Evolutionary conservation across 805 yeast species (phyloP).

Genomic region (Metschnikowia baotianmanensis): DNA sequence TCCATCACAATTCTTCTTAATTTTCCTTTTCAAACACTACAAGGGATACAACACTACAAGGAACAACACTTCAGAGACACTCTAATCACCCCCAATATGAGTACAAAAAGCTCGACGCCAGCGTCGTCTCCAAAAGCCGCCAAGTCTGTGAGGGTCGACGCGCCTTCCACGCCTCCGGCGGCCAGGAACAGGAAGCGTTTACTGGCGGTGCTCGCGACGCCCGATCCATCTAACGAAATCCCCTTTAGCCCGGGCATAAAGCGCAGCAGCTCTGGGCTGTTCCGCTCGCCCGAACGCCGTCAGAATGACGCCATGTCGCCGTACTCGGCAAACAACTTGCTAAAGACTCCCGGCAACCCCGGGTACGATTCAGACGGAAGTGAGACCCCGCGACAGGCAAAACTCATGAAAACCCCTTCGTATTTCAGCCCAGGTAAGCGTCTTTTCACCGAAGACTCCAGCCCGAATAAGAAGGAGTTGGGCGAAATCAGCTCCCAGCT

Average conservation of each 20-base stretch:
- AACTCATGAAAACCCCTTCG: conserved; percentile 39
- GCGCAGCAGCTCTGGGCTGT: conserved; percentile 29
- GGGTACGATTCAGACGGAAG: conserved; percentile 33
- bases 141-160: conserved; percentile 20
- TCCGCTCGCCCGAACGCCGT: conserved; percentile 36
- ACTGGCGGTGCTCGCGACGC: conserved; percentile 35
- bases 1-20: no score
- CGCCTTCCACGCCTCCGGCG: conserved; percentile 33
- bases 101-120: conserved; percentile 25
- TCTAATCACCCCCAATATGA: neutral
- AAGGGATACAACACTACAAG: no score
- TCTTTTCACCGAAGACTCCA: conserved; percentile 31
- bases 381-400: conserved; percentile 20
- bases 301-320: conserved; percentile 30
- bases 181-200: conserved; percentile 21
- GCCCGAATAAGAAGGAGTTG: conserved; percentile 31
- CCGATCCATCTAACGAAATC: conserved; percentile 32
- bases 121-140: conserved; percentile 33
- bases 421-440: conserved; percentile 40
- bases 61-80: no score
- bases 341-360: conserved; percentile 34
- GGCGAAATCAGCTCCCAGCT: conserved; percentile 39
- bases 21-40: no score
- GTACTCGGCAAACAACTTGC: conserved; percentile 21
- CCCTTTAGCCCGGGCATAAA: conserved; percentile 43